Evolutionary conservation across 2,329 filamentous ascomycete species (phyloP).

Genomic region (Epichloe uncinata): DNA sequence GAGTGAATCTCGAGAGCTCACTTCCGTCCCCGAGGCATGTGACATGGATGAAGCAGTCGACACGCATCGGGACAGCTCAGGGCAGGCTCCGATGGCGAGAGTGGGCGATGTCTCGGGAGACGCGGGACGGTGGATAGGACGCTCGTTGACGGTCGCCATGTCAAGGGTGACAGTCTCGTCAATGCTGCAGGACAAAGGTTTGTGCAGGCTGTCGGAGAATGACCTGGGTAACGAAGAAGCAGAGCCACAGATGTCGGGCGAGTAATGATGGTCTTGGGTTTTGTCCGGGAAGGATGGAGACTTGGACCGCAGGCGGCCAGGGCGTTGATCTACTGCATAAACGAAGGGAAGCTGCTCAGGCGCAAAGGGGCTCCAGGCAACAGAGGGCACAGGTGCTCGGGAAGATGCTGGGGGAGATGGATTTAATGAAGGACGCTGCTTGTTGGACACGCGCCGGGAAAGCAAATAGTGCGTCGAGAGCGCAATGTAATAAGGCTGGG

Average conservation of each 20-base stretch:
- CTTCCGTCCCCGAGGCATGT: slow-evolving; percentile 38
- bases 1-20: slow-evolving; percentile 38
- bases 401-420: not conserved
- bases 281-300: not conserved
- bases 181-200: not conserved
- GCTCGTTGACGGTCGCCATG: slow-evolving; percentile 23
- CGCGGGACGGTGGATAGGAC: slow-evolving; percentile 19
- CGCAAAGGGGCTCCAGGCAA: slow-evolving; percentile 3
- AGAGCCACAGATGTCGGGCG: not conserved
- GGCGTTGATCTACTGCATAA: slow-evolving; percentile 2
- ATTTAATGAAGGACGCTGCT: not conserved
- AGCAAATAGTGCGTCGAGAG: slow-evolving; percentile 3
- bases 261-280: not conserved
- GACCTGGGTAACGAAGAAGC: not conserved
- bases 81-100: slow-evolving; percentile 46
- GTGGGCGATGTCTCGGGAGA: slow-evolving; percentile 49
- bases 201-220: not conserved
- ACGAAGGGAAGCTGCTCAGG: slow-evolving; percentile 5
- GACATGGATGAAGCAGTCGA: slow-evolving; percentile 50
- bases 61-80: slow-evolving; percentile 48
- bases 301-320: slow-evolving; percentile 4
- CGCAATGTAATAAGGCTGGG: slow-evolving; percentile 3
- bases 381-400: not conserved
- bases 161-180: not conserved
- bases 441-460: slow-evolving; percentile 1